These are phyloP conservation scores for Colletotrichum sp. DNA, from an alignment of 2,329 filamentous ascomycete genomes.

Conservation along the genomic window DNA sequence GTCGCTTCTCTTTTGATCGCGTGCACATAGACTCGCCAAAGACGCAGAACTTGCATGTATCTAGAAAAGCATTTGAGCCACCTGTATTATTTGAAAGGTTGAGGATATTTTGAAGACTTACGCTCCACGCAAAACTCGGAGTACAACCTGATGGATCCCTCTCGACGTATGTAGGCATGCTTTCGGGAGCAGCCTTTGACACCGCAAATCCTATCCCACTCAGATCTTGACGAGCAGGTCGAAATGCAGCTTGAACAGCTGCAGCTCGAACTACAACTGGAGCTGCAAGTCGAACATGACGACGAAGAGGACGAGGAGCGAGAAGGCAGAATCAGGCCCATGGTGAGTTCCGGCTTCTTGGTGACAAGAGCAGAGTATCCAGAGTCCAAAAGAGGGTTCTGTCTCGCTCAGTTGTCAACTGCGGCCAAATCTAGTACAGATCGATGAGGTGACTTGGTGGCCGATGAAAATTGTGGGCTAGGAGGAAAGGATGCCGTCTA, in stretches of 20 bases:
- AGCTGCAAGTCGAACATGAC: background rate
- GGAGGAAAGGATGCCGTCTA: background rate
- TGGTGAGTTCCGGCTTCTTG: background rate
- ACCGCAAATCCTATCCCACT: conserved; percentile 1
- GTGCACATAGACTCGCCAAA: conserved; percentile 9
- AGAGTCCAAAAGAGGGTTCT: background rate
- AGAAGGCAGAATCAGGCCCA: background rate
- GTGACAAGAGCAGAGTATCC: background rate
- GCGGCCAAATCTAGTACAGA: background rate
- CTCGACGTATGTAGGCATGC: conserved; percentile 13
- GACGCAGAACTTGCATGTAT: conserved; percentile 11
- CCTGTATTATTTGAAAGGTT: background rate
- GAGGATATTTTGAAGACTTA: background rate
- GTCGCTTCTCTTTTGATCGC: background rate
- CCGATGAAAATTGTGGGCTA: background rate
- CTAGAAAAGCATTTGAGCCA: background rate
- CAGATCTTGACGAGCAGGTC: background rate
- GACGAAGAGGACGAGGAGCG: background rate
- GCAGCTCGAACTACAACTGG: background rate
- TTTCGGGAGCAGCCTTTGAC: conserved; percentile 10
- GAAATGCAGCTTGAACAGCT: background rate
- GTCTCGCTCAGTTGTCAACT: background rate
- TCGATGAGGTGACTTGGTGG: background rate
- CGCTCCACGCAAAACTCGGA: conserved; percentile 17
- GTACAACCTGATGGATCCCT: conserved; percentile 5